phyloP scores from a whole-genome alignment of 495 filamentous ascomycete genomes.

The Immersiella caudata region DNA sequence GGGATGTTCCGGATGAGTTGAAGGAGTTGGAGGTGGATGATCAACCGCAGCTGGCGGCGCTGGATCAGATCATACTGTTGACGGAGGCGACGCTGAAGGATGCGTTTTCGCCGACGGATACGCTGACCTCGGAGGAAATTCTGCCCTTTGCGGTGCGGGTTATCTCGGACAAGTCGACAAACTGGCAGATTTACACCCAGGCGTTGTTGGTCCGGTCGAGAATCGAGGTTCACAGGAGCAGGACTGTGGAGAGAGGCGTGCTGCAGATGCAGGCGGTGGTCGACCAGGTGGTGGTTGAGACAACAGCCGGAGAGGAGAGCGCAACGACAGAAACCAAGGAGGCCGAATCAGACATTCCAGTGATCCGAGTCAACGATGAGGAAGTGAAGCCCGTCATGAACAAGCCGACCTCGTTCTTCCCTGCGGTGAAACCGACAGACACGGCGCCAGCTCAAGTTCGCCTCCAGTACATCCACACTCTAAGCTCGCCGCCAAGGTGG shows the following conservation, averaged over 20 bases:
- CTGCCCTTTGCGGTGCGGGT: conserved; percentile 88
- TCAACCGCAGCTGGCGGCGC: conserved; percentile 78
- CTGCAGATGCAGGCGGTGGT: conserved; percentile 95
- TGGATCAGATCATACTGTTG: conserved; percentile 84
- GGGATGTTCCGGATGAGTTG: conserved; percentile 61
- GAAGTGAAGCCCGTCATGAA: conserved; percentile 18
- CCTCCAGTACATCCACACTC: conserved; percentile 76
- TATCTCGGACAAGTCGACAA: conserved; percentile 82
- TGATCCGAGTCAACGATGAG: conserved; percentile 44
- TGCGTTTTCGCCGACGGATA: conserved; percentile 75
- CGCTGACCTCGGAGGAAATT: conserved; percentile 88
- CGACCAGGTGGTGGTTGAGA: conserved; percentile 93
- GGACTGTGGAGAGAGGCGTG: conserved; percentile 85
- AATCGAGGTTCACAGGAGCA: conserved; percentile 80
- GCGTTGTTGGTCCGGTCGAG: conserved; percentile 84
- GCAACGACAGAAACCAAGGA: not conserved
- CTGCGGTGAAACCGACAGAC: conserved; percentile 72
- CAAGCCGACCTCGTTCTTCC: conserved; percentile 76
- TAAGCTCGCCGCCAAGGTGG: conserved; percentile 87
- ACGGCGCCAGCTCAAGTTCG: conserved; percentile 76
- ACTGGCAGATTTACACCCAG: conserved; percentile 98
- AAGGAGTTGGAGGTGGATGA: conserved; percentile 68
- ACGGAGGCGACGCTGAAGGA: conserved; percentile 88
- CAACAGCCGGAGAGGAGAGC: conserved; percentile 47
- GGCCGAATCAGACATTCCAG: conserved; percentile 37